phyloP scores from a whole-genome alignment of 192 early-diverging fungal genomes.

The Linnemannia elongata region DNA sequence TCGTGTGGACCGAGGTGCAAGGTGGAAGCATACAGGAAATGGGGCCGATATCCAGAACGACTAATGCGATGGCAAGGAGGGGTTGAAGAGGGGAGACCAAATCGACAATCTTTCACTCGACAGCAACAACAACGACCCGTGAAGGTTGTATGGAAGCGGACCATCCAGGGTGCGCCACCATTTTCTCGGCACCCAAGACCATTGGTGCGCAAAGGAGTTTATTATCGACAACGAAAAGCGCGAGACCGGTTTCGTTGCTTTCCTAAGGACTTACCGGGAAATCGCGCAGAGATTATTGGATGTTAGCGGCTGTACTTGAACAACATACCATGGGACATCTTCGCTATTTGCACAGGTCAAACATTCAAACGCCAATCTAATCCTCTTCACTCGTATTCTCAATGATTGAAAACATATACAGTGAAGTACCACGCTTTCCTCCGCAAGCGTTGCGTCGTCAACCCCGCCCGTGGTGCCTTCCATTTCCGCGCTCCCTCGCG shows the following conservation, averaged over 20 bases:
- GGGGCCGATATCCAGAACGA: background rate
- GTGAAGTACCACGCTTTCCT: slow-evolving; percentile 97
- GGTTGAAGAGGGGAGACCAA: background rate
- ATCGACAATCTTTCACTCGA: background rate
- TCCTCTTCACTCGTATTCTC: background rate
- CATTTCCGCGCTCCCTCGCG: slow-evolving; percentile 98
- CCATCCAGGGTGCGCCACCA: background rate
- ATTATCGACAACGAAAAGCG: background rate
- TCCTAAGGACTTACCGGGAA: background rate
- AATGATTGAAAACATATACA: slow-evolving; percentile 37
- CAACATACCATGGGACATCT: background rate
- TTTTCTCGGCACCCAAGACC: background rate
- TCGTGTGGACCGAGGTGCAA: background rate
- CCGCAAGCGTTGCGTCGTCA: slow-evolving; percentile 97
- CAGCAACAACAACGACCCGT: background rate
- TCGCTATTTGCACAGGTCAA: background rate
- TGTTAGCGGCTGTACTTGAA: no score
- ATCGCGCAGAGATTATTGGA: background rate
- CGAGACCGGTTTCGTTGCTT: no score
- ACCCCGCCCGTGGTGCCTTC: slow-evolving; percentile 97
- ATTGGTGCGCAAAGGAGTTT: background rate
- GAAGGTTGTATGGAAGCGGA: background rate
- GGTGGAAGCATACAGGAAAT: background rate
- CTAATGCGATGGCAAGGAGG: background rate
- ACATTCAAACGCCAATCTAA: background rate